Base-by-base conservation (phyloP, 1,284 basidiomycete genomes). In the Moesziomyces sp. region DNA sequence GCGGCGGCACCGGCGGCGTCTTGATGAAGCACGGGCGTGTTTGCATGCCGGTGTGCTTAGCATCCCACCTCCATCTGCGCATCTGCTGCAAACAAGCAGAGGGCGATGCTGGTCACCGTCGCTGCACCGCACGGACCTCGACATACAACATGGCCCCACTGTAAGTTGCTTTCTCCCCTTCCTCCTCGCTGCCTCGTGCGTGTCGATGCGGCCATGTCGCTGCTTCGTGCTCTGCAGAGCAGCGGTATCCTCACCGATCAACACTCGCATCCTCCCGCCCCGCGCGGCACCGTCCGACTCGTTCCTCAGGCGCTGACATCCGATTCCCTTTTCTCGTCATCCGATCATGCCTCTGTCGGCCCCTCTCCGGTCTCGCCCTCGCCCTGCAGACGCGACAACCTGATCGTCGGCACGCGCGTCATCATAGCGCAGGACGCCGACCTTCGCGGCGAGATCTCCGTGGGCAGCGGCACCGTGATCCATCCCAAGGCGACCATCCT, bases 401-500 rank as follows among this genome's bases (percentile, higher is more conserved):
- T 80, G 24, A 67, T 58, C 34, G 71, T 78, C 21, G 78, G 78
- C 30, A 70, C 67, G 1, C 58, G 71, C 34, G 76, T 78, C 61
- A 55, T 70, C 47, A 77, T 77, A 46, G 74, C 75, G 5, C 55
- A 67, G n/a, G 70, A 78, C 19, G 71, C 76, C 45, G 77, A 80
- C 35, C 56, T 80, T 18, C 62, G 74, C 9, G 78, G 78, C 45
- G 64, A 77, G n/a, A 77, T 80, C 57, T 67, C 58, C 16, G 72
- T 80, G 16, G 78, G 78, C 11, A 65, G 62, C 34, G 78, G 74
- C 30, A 92, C 91, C 1, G 90, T 97, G 51, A 89, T 99, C n/a
- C 95, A 98, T 77, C 95, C 96, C 0, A 93, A 93, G 82, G 93
- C 92, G 0, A 92, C 91, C 30, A 91, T 98, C 69, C 91, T 94